Conservation (phyloP, 2,329 filamentous ascomycete genomes). For the Trichoderma gracile region DNA sequence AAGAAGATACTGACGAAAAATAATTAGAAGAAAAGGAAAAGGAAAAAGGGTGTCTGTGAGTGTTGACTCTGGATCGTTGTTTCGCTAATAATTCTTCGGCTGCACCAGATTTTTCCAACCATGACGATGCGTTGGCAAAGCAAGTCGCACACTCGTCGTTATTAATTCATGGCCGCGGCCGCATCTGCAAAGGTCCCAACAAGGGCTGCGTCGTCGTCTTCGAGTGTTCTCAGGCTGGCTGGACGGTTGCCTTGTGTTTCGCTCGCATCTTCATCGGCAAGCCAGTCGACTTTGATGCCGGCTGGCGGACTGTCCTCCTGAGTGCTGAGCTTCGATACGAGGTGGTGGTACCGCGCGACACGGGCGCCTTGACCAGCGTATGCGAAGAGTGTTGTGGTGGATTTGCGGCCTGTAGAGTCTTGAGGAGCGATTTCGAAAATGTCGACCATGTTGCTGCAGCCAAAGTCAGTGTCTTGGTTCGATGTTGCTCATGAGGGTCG, state of each 20-base stretch:
- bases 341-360: constrained; percentile 60
- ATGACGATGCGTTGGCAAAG: neutral
- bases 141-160: neutral
- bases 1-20: constrained; percentile 8
- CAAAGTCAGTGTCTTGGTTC: constrained; percentile 17
- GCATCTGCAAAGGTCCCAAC: constrained; percentile 64
- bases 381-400: constrained; percentile 47
- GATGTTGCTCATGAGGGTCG: neutral
- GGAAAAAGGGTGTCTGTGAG: constrained; percentile 4
- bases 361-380: constrained; percentile 58
- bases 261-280: constrained; percentile 52
- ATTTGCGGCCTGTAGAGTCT: constrained; percentile 42
- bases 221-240: constrained; percentile 39
- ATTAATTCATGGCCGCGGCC: constrained; percentile 51
- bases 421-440: constrained; percentile 65
- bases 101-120: neutral
- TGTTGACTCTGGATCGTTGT: constrained; percentile 7
- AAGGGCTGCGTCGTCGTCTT: constrained; percentile 45
- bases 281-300: constrained; percentile 57
- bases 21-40: neutral
- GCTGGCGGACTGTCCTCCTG: constrained; percentile 44
- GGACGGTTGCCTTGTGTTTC: constrained; percentile 46
- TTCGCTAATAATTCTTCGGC: constrained; percentile 1
- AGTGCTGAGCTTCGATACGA: constrained; percentile 59
- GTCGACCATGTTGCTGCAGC: constrained; percentile 63